Base-by-base conservation (phyloP, 805 yeast genomes). In the Schwanniomyces pseudopolymorphus region DNA sequence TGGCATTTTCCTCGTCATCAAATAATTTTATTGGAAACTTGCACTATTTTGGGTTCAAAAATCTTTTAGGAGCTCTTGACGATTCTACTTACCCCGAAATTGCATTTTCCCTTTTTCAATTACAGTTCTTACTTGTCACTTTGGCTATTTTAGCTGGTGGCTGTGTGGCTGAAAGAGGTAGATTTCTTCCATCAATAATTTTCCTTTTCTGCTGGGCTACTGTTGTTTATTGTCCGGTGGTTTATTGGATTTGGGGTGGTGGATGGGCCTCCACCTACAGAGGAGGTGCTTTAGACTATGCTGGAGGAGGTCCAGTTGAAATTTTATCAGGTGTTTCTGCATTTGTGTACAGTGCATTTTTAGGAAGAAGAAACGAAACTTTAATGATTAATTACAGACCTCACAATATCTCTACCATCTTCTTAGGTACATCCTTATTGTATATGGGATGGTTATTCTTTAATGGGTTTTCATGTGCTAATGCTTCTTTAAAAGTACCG, bases 221-320 rank as follows among this genome's bases (percentile, higher is more conserved):
- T 1, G 58, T 89, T 4, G 97, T 91, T 11, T 92, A 92, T 69
- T 87, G 95, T 63, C 98, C 98, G 0, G 79, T 92, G n/a, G 92
- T 92, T 5, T 89, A 83, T 68, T 91, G 98, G 97, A 83, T 88
- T 45, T 92, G 98, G 98, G 86, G 89, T 46, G 84, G 84, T 39
- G 98, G 99, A 33, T 92, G 98, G 98, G 96, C 96, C 31, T 78
- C 77, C 54, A 41, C 51, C 13, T 72, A 65, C 65, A 75, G 82
- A 56, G 92, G 96, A 83, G 97, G 96, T 5, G 98, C 85, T 1
- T 74, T 92, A 43, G 99, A 92, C 64, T 92, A 88, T 66, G 99
- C 99, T 20, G 99, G 99, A 25, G 98, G 98, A 46, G 97, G 97
- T 0, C 96, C 97, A 0, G 97, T 92, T 22, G 98, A 92, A 65